phyloP scores from a whole-genome alignment of 164 flowering plant species.

The Paratinospora sagittata region DNA sequence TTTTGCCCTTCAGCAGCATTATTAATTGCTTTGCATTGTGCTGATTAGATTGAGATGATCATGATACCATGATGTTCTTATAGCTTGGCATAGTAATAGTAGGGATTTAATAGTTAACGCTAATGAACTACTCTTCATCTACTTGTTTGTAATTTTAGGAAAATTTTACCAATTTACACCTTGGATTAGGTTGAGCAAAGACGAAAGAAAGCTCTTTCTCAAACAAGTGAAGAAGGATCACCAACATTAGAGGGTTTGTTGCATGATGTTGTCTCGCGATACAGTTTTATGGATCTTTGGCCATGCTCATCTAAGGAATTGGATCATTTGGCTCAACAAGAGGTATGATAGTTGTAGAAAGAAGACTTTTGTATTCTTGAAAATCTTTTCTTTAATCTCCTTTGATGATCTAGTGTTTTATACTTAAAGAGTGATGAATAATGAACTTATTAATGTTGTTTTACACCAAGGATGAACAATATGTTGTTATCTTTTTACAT shows the following conservation, averaged over 20 bases:
- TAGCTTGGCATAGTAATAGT: neutral
- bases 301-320: slow-evolving; percentile 87
- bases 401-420: no score
- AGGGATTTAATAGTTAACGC: neutral
- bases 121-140: neutral
- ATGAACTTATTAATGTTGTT: no score
- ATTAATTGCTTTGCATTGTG: neutral
- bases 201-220: slow-evolving; percentile 81
- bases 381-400: no score
- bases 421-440: no score
- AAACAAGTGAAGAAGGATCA: slow-evolving; percentile 57
- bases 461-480: no score
- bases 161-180: neutral
- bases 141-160: neutral
- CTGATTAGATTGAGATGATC: neutral
- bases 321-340: slow-evolving; percentile 79
- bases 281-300: slow-evolving; percentile 94
- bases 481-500: no score
- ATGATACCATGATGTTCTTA: neutral
- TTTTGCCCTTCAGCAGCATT: no score
- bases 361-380: neutral
- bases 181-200: slow-evolving; percentile 80
- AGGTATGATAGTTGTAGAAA: slow-evolving; percentile 37
- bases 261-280: slow-evolving; percentile 83
- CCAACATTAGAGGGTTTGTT: slow-evolving; percentile 58